Percentiles rank a stretch among this genome's conserved stretches.
Conservation (phyloP, 176 grass and related monocot genomes). For the Avena sativa region DNA sequence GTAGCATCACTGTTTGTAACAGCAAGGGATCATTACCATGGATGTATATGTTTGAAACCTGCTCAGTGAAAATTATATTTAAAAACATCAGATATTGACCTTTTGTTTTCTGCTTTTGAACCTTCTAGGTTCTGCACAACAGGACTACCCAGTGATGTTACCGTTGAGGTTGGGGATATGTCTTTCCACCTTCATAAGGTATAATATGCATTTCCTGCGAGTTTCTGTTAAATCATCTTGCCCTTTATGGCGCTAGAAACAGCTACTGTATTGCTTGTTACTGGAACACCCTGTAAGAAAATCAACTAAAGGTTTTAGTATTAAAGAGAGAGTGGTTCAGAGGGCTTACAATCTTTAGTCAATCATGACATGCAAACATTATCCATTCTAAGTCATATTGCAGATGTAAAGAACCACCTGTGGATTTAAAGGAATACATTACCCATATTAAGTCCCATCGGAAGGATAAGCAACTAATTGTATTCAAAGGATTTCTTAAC, state of each 20-base stretch:
- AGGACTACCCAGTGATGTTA: slow-evolving; percentile 94
- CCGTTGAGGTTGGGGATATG: slow-evolving; percentile 86
- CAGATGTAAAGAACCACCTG: background rate
- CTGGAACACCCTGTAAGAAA: background rate
- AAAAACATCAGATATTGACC: background rate
- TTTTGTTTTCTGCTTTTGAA: slow-evolving; percentile 47
- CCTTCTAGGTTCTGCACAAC: slow-evolving; percentile 85
- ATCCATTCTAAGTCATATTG: background rate
- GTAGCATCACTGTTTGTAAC: background rate
- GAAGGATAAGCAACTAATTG: background rate
- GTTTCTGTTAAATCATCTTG: background rate
- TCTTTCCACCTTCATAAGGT: slow-evolving; percentile 99
- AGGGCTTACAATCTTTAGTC: background rate
- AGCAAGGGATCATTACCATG: background rate
- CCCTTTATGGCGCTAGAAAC: background rate
- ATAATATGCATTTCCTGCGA: slow-evolving; percentile 42
- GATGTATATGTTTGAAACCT: background rate
- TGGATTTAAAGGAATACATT: background rate
- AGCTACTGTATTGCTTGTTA: slow-evolving; percentile 14
- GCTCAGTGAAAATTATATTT: background rate
- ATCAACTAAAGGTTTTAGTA: background rate
- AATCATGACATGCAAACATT: slow-evolving; percentile 3
- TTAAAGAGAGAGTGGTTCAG: background rate
- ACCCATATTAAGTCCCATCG: background rate
- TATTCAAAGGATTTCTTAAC: background rate